Evolutionary conservation across 192 early-diverging fungal genomes (phyloP).

Genomic region (Coemansia sp.): DNA sequence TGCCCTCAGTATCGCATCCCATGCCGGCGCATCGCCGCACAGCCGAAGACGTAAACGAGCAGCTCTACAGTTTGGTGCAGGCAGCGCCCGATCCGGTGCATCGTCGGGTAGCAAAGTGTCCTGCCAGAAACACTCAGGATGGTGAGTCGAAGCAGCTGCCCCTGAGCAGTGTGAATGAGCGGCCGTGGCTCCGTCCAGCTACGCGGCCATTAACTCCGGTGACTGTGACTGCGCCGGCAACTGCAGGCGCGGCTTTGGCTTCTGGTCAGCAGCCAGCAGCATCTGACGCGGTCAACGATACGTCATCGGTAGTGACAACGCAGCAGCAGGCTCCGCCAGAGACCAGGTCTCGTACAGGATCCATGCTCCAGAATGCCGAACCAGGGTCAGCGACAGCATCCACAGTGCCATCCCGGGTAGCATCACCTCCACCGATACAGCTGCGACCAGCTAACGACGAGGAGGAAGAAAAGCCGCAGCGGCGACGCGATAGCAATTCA

Average conservation of each 20-base stretch:
- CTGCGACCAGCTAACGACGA: not conserved
- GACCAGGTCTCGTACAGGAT: constrained; percentile 33
- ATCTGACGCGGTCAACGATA: not conserved
- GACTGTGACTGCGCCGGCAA: constrained; percentile 14
- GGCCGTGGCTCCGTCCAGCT: constrained; percentile 5
- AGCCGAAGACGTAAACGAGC: constrained; percentile 80
- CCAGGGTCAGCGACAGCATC: constrained; percentile 29
- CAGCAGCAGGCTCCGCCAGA: constrained; percentile 3
- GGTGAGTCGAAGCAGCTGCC: not conserved
- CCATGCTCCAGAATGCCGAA: constrained; percentile 18
- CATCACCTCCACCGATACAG: constrained; percentile 16
- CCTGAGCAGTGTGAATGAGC: not conserved
- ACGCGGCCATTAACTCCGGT: constrained; percentile 17
- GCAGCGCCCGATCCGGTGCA: constrained; percentile 53
- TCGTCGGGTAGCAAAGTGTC: not conserved
- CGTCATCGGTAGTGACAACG: not conserved
- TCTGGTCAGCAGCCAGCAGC: not conserved
- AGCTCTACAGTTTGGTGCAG: constrained; percentile 72
- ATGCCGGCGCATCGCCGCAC: constrained; percentile 63
- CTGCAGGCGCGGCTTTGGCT: not conserved
- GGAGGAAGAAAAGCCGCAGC: not conserved
- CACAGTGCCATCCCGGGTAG: constrained; percentile 19
- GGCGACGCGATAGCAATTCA: not conserved
- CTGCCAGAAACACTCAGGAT: not conserved
- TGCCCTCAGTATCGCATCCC: constrained; percentile 84